Base-by-base conservation (phyloP, 345 rosid genomes). In the Acer saccharum region DNA sequence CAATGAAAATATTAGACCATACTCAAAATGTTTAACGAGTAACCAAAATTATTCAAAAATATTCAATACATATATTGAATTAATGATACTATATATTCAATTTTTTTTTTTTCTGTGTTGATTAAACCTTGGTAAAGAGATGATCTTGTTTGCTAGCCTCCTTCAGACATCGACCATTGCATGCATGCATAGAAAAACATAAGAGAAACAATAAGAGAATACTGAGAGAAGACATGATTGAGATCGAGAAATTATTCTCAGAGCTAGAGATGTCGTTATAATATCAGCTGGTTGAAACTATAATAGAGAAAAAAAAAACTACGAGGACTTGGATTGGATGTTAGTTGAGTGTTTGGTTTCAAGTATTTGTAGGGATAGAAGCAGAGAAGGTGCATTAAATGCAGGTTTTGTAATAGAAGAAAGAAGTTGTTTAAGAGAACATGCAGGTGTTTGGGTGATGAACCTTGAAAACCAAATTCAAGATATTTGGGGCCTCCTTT, bases 371-470 rank as follows among this genome's bases (percentile, higher is more conserved):
- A 85, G 57, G 23, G 79, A 27, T 9, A 35, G 83, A 69, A 81
- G 83, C 69, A 86, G 64, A 23, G 70, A 78, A 75, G 39, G 77
- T 35, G 87, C 88, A 88, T 85, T 88, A 29, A 90, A 86, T 88
- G 91, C 80, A 75, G 81, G 82, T 81, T 80, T 81, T 81, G 83
- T 82, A 80, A 29, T 83, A 81, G 68, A 77, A 75, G 83, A 72
- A 70, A 69, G 60, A 76, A 65, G 78, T 79, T 71, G 72, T 79
- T 79, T 11, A 85, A 73, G 86, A 86, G 93, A 89, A 89, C 91
- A 83, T 89, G 93, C 85, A 50, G 74, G 67, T 90, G 93, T 85
- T 88, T 68, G 80, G 80, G 81, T 68, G 74, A 72, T 79, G 81
- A 76, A 80, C 81, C 84, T 69, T 76, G 76, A 78, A 72, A 81